Evolutionary conservation across 345 rosid genomes (phyloP).

Genomic region (Leavenworthia alabamica): DNA sequence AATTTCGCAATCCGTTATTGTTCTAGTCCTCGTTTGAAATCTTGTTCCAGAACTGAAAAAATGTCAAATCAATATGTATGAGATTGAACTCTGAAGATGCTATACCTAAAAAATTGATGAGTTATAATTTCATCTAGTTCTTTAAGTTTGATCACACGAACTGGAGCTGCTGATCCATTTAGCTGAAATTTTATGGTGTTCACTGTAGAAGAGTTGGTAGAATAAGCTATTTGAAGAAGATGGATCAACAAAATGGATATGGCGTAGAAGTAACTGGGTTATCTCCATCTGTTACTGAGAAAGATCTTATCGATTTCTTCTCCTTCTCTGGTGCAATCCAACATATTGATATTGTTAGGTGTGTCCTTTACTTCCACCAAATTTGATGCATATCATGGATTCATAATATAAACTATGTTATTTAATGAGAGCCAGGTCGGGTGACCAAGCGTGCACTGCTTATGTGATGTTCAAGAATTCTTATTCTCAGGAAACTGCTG

Average conservation of each 20-base stretch:
- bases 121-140: not conserved
- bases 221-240: slow-evolving; percentile 21
- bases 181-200: not conserved
- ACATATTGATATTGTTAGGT: too few relatives aligned
- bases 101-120: not conserved
- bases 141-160: not conserved
- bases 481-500: slow-evolving; percentile 75
- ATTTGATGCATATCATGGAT: not conserved
- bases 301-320: slow-evolving; percentile 60
- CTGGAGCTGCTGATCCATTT: not conserved
- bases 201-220: not conserved
- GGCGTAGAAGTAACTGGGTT: slow-evolving; percentile 65
- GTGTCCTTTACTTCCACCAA: too few relatives aligned
- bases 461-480: slow-evolving; percentile 78
- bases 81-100: not conserved
- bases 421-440: slow-evolving; percentile 11
- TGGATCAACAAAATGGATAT: slow-evolving; percentile 45
- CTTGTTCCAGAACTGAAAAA: not conserved
- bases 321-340: slow-evolving; percentile 61
- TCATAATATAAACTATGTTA: not conserved
- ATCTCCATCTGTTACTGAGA: slow-evolving; percentile 60
- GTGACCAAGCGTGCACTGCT: slow-evolving; percentile 39
- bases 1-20: not conserved
- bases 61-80: not conserved
- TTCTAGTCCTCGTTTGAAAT: not conserved